Evolutionary conservation across 441 rosid species (phyloP), one percentile per base, ranked within the genome.

Genomic region (Populus hybrid): DNA sequence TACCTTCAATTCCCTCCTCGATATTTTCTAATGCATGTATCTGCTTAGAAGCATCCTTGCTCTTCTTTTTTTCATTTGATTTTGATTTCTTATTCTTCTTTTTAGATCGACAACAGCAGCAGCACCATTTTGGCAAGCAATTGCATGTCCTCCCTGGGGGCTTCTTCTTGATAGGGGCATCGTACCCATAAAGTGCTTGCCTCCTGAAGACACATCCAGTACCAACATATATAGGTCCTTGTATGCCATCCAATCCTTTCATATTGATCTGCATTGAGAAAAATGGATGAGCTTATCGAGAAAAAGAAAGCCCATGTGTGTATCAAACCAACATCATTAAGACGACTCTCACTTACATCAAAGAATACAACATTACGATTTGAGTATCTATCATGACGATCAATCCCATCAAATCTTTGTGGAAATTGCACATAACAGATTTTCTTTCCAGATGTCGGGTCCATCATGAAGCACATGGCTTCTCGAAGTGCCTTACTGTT

Each of bases 391-490:
- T 95, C 98, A 57, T 90, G 90, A 18, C 81, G 86, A 84, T 94
- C 97, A 79, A 95, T 95, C 69, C 98, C 99, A 61, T 94, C 99
- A 18, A 94, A 95, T 83, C 98, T 92, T 83, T 92, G 98, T 76
- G 99, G 99, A 78, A 95, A 94, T 61, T 95, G 98, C 82, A 95
- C 99, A 72, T 94, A 93, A 81, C 97, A 94, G 42, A 93, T 87
- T 78, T 89, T 94, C 87, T 89, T 94, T 73, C 99, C 97, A 8
- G 94, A 91, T 63, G 83, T 89, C 16, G 97, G 97, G 79, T 95
- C 98, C 98, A 94, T 94, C 97, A 95, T 87, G 84, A 95, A 95
- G 87, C 98, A 95, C 98, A 95, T 94, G 63, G 97, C 94, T 87
- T 95, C 97, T 66, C 97, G 85, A 54, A 94, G 93, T 74, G 99